Conservation (phyloP, 2,329 filamentous ascomycete genomes). For the Aspergillus quadrilineatus region DNA sequence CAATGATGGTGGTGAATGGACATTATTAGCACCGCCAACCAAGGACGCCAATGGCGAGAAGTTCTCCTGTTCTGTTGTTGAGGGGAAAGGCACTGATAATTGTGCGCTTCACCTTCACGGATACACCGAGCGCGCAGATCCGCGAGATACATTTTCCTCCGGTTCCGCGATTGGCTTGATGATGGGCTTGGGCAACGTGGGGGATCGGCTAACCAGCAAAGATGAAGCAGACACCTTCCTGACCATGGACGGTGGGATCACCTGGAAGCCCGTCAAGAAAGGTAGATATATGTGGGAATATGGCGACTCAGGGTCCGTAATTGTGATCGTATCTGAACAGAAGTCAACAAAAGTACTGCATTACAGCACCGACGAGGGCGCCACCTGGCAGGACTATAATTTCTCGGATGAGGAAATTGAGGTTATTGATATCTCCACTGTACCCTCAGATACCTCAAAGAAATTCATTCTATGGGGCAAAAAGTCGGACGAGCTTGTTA, state of each 20-base stretch:
- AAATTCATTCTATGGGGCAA: slow-evolving; percentile 90
- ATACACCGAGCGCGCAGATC: slow-evolving; percentile 86
- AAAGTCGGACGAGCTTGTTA: slow-evolving; percentile 57
- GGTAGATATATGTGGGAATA: slow-evolving; percentile 91
- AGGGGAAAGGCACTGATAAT: slow-evolving; percentile 55
- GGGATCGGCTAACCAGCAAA: slow-evolving; percentile 63
- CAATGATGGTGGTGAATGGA: slow-evolving; percentile 92
- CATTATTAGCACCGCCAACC: slow-evolving; percentile 68
- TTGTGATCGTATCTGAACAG: slow-evolving; percentile 77
- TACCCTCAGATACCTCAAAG: slow-evolving; percentile 82
- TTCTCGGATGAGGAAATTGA: slow-evolving; percentile 71
- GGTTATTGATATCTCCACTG: slow-evolving; percentile 78
- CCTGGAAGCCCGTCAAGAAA: slow-evolving; percentile 81
- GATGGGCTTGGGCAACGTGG: slow-evolving; percentile 90
- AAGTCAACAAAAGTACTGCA: slow-evolving; percentile 66
- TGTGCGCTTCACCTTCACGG: slow-evolving; percentile 93
- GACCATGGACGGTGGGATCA: slow-evolving; percentile 85
- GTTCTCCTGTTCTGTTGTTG: slow-evolving; percentile 64
- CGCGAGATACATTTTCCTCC: slow-evolving; percentile 82
- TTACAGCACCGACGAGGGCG: slow-evolving; percentile 79
- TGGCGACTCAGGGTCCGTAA: slow-evolving; percentile 89
- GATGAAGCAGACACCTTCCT: slow-evolving; percentile 86
- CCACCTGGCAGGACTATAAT: slow-evolving; percentile 71
- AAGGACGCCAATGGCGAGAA: slow-evolving; percentile 69
- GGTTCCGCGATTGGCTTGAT: slow-evolving; percentile 84